A percentile compares a stretch with the other conserved stretches of the same genome.
Evolutionary conservation across 148 eudicot genomes (phyloP).

Genomic region (Vaccinium vitisidaea): DNA sequence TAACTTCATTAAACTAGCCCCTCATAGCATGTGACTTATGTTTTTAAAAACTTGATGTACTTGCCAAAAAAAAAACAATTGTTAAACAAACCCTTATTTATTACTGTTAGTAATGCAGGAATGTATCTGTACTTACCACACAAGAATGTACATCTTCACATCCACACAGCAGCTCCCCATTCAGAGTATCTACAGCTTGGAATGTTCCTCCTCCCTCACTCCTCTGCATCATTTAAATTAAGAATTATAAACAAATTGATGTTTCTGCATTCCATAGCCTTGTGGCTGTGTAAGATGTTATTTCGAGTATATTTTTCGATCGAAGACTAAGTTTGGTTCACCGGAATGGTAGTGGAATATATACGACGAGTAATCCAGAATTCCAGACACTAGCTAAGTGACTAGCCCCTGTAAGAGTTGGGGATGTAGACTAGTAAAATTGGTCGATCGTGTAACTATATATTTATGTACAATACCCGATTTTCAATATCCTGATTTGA

Average conservation of each 20-base stretch:
- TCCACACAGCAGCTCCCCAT: slow-evolving; percentile 72
- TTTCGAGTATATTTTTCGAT: neutral
- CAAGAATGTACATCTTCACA: slow-evolving; percentile 58
- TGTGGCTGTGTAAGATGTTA: neutral
- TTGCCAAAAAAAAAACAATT: neutral
- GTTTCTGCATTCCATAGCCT: neutral
- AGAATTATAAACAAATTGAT: neutral
- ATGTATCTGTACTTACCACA: slow-evolving; percentile 25
- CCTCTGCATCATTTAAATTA: slow-evolving; percentile 40
- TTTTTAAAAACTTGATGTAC: neutral
- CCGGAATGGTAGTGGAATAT: neutral
- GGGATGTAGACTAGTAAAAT: no score
- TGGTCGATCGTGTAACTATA: neutral
- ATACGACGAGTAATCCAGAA: no score
- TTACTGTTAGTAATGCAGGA: neutral
- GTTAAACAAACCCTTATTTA: neutral
- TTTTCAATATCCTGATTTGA: neutral
- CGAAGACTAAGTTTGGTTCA: neutral
- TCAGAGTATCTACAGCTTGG: slow-evolving; percentile 56
- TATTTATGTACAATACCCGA: no score
- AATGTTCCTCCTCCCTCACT: slow-evolving; percentile 90
- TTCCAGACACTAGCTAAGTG: no score
- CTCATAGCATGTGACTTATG: neutral
- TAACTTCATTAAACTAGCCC: neutral
- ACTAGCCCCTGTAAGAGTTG: no score